These are phyloP conservation scores for Eleusine coracana DNA, from an alignment of 176 grass and related monocot species.

Conservation along the genomic window DNA sequence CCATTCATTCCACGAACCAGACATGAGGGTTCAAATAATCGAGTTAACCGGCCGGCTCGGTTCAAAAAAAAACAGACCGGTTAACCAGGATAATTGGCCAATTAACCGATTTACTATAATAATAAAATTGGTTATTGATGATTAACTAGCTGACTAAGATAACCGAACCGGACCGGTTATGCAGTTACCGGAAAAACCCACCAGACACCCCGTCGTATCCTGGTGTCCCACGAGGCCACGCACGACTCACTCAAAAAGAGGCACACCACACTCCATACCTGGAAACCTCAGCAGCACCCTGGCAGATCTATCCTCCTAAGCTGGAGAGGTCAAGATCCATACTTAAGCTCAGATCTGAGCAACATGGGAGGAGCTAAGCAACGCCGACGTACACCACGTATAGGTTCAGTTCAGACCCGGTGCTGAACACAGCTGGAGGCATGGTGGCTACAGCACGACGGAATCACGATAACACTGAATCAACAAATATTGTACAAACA, in stretches of 20 bases:
- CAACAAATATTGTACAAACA: constrained; percentile 63
- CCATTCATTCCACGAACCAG: neutral
- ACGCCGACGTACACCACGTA: constrained; percentile 8
- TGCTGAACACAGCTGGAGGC: neutral
- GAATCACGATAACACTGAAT: constrained; percentile 51
- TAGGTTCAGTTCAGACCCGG: neutral
- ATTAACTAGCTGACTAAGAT: no score
- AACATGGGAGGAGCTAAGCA: constrained; percentile 9
- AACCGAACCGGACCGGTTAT: no score
- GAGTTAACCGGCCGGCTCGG: no score
- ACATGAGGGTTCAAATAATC: no score
- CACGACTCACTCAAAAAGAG: no score
- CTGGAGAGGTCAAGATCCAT: constrained; percentile 9
- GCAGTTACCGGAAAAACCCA: no score
- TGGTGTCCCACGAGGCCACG: neutral
- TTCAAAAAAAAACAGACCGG: no score
- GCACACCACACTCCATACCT: neutral
- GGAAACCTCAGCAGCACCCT: neutral
- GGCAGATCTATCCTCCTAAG: neutral
- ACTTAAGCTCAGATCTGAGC: neutral
- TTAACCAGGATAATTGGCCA: no score
- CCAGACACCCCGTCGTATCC: neutral
- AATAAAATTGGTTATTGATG: no score
- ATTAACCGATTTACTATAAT: no score
- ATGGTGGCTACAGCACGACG: constrained; percentile 13